Percentiles rank a stretch among this genome's conserved stretches.
These are phyloP conservation scores for Hortaea werneckii DNA, from an alignment of 2,329 filamentous ascomycete genomes.

Conservation along the genomic window DNA sequence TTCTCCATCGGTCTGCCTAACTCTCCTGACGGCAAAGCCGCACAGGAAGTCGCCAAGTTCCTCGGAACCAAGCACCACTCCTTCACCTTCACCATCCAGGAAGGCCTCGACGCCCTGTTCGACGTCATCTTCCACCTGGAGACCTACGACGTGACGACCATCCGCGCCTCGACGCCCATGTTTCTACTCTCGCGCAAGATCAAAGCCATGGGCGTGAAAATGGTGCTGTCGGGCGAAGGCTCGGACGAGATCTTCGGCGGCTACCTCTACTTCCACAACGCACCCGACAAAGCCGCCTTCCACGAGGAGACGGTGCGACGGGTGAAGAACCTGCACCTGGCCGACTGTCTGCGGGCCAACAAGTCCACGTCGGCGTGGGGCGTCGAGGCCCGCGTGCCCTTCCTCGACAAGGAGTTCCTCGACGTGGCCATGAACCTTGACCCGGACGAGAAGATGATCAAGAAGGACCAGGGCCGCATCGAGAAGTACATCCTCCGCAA, in stretches of 20 bases:
- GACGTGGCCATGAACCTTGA: constrained; percentile 90
- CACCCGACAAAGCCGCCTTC: constrained; percentile 83
- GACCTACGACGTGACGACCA: constrained; percentile 96
- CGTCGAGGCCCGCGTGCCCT: constrained; percentile 92
- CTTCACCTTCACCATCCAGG: constrained; percentile 96
- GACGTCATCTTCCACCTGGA: constrained; percentile 98
- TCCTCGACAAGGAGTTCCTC: constrained; percentile 95
- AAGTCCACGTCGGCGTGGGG: constrained; percentile 98
- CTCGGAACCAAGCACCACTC: constrained; percentile 96
- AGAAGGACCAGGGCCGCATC: constrained; percentile 50
- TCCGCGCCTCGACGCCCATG: constrained; percentile 97
- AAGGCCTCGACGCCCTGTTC: constrained; percentile 89
- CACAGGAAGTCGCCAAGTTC: constrained; percentile 88
- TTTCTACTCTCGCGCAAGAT: constrained; percentile 96
- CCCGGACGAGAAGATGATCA: constrained; percentile 92
- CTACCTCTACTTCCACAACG: constrained; percentile 96
- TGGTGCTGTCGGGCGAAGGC: constrained; percentile 95
- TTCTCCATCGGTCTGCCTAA: constrained; percentile 96
- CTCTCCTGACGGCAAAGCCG: constrained; percentile 85
- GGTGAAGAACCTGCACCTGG: constrained; percentile 90
- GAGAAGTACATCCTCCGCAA: constrained; percentile 98
- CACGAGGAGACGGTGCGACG: constrained; percentile 89
- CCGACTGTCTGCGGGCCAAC: constrained; percentile 97
- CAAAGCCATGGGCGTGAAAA: constrained; percentile 99
- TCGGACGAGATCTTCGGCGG: constrained; percentile 98